These are phyloP conservation scores for Cercospora zeina DNA, from an alignment of 2,329 filamentous ascomycete species.

Conservation along the genomic window DNA sequence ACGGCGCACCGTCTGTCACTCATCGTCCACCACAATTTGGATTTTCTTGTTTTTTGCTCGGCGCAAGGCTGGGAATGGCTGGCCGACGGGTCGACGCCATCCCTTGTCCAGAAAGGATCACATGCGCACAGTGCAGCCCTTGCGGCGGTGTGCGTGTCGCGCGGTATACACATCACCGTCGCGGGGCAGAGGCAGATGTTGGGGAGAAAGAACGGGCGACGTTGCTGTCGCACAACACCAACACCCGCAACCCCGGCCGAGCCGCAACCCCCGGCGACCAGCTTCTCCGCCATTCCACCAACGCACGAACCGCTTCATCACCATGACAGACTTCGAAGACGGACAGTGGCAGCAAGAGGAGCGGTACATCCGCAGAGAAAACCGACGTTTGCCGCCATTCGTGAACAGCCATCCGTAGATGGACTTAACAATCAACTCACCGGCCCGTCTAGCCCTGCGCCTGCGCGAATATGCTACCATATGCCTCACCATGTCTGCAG, in stretches of 20 bases:
- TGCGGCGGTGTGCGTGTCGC: background rate
- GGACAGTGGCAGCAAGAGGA: background rate
- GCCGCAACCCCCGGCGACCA: too few relatives aligned
- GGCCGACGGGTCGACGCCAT: background rate
- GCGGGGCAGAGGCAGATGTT: background rate
- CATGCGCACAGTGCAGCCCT: background rate
- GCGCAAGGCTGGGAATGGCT: conserved; percentile 7
- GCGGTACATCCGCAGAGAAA: background rate
- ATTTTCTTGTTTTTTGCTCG: background rate
- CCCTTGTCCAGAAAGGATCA: conserved; percentile 3
- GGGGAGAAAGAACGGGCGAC: background rate
- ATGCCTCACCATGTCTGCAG: conserved; percentile 1
- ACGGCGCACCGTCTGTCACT: background rate
- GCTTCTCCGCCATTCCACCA: background rate
- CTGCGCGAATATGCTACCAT: conserved; percentile 13
- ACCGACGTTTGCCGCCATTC: conserved; percentile 5
- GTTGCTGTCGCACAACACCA: background rate
- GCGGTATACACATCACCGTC: background rate
- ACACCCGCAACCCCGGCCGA: background rate
- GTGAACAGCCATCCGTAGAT: conserved; percentile 15
- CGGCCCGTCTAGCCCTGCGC: conserved; percentile 7
- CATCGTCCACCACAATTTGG: background rate
- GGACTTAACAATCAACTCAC: background rate
- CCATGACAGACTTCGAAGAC: background rate
- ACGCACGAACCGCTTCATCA: background rate